Evolutionary conservation across 371 early-diverging fungal species (phyloP).

Genomic region (Vairimorpha necatrix): DNA sequence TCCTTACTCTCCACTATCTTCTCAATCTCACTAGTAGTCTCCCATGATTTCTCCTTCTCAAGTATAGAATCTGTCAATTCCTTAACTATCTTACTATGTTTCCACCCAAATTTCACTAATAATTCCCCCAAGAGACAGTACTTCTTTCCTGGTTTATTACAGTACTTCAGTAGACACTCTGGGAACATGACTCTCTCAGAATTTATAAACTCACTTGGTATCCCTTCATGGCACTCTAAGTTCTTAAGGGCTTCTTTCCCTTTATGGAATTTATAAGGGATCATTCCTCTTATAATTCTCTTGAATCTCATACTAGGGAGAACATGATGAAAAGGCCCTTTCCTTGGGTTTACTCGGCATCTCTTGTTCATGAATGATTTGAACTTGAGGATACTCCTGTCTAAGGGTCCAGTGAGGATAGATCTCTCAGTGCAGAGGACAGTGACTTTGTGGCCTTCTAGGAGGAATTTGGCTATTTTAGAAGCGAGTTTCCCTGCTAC

Average conservation of each 20-base stretch:
- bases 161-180: slow-evolving; percentile 85
- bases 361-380: slow-evolving; percentile 94
- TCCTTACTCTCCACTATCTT: slow-evolving; percentile 1
- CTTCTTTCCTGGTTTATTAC: slow-evolving; percentile 89
- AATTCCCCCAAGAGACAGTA: slow-evolving; percentile 85
- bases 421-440: slow-evolving; percentile 94
- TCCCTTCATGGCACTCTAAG: slow-evolving; percentile 95
- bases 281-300: slow-evolving; percentile 91
- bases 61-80: slow-evolving; percentile 27
- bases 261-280: slow-evolving; percentile 94
- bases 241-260: slow-evolving; percentile 91
- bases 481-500: slow-evolving; percentile 95
- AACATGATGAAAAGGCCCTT: slow-evolving; percentile 93
- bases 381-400: slow-evolving; percentile 82
- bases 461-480: slow-evolving; percentile 91
- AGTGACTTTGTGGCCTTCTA: slow-evolving; percentile 90
- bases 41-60: slow-evolving; percentile 40
- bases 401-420: slow-evolving; percentile 91
- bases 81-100: slow-evolving; percentile 70
- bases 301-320: slow-evolving; percentile 95
- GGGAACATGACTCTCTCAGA: slow-evolving; percentile 90
- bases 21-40: slow-evolving; percentile 8
- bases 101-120: slow-evolving; percentile 95
- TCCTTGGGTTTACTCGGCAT: slow-evolving; percentile 88
- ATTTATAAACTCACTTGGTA: slow-evolving; percentile 91